Base-by-base conservation (phyloP, 257 asterid genomes). In the Ilex asprella region DNA sequence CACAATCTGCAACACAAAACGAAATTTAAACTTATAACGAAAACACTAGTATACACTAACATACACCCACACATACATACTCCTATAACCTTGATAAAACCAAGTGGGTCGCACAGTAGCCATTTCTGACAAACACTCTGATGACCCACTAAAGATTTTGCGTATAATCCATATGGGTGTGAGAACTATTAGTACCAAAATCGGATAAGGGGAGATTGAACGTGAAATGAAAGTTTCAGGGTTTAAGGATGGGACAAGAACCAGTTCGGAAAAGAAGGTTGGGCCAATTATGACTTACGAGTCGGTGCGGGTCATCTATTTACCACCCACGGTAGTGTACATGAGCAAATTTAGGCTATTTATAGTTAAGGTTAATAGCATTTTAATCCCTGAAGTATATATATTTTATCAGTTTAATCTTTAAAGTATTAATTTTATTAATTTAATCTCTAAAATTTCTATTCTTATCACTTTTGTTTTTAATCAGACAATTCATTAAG, bases 41-140 rank as follows among this genome's bases (percentile, higher is more conserved):
- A 6, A 16, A 35, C 41, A 35, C 7, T 35, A 35, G 41, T 35
- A 35, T 35, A 35, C 8, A 35, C 2, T 35, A 35, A 35, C 41
- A 35, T 2, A 35, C 8, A 0, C 41, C 1, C 41, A 35, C 41
- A 35, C 0, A 35, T 2, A 35, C 2, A 35, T 0, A 35, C 8
- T 4, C 8, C 5, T 35, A 35, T 15, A 44, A 81, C 86, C 87
- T 78, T 78, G 84, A 66, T 67, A 81, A 41, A 29, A 70, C 87
- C 84, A 81, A 52, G 77, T 72, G 62, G 79, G 83, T 6, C 81
- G 62, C 31, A 75, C 60, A 32, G 76, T 72, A 61, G 68, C 73
- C 87, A 81, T 81, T 69, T 29, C 39, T 61, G 30, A 2, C 0
- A 53, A 32, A 8, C 4, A 30, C 15, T 41, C 12, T 31, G 43